A percentile compares a stretch with the other conserved stretches of the same genome.
These are phyloP conservation scores for Helicostylum pulchrum DNA, from an alignment of 192 early-diverging fungal genomes.

Conservation along the genomic window DNA sequence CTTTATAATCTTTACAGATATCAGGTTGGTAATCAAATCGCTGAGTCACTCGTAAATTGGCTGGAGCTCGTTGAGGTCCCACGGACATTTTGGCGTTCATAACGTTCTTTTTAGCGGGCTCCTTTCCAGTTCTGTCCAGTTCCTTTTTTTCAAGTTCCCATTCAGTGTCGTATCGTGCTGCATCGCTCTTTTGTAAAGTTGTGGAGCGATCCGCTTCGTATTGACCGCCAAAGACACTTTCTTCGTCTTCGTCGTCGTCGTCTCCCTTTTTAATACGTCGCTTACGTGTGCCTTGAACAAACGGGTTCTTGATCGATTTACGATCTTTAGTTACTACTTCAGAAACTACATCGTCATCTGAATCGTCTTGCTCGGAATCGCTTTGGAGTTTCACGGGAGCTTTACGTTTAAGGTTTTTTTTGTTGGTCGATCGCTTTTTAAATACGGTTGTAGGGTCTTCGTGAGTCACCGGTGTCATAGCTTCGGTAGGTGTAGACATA, in stretches of 20 bases:
- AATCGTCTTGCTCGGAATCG: conserved; percentile 30
- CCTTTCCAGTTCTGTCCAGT: conserved; percentile 33
- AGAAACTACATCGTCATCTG: conserved; percentile 32
- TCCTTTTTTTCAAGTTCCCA: conserved; percentile 35
- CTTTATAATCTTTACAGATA: conserved; percentile 99
- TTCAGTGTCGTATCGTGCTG: conserved; percentile 44
- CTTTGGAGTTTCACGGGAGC: conserved; percentile 20
- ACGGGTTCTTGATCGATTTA: conserved; percentile 33
- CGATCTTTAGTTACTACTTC: conserved; percentile 39
- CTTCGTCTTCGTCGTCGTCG: conserved; percentile 25
- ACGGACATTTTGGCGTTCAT: conserved; percentile 49
- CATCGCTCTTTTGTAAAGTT: conserved; percentile 33
- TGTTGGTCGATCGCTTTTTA: conserved; percentile 51
- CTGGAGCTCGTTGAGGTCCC: conserved; percentile 68
- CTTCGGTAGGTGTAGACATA: not conserved
- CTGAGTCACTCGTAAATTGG: conserved; percentile 74
- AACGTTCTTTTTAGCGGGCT: conserved; percentile 35
- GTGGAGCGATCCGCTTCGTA: conserved; percentile 32
- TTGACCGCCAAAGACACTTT: conserved; percentile 16
- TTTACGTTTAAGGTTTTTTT: conserved; percentile 56
- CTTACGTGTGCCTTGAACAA: conserved; percentile 46
- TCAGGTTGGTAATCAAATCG: conserved; percentile 97
- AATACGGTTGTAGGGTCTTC: conserved; percentile 49
- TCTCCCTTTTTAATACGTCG: conserved; percentile 34
- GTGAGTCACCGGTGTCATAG: not conserved